These are phyloP conservation scores for Candida ponderosae DNA, from an alignment of 805 yeast species.

Conservation along the genomic window DNA sequence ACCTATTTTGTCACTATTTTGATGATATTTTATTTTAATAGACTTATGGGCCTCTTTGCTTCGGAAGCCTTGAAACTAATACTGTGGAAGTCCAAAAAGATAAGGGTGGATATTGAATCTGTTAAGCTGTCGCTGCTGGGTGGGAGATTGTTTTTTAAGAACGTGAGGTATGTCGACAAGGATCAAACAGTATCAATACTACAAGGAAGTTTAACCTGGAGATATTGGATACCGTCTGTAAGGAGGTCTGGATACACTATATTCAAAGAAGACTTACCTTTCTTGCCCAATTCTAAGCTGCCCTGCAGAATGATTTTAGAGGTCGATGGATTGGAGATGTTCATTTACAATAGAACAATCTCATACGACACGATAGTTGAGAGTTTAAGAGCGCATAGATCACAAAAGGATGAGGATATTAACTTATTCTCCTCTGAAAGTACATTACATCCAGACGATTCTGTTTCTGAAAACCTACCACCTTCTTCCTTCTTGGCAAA, in stretches of 20 bases:
- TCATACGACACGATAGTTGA: constrained; percentile 66
- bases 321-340: constrained; percentile 75
- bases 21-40: constrained; percentile 67
- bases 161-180: constrained; percentile 63
- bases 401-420: constrained; percentile 8
- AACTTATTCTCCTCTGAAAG: constrained; percentile 8
- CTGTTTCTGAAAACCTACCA: not conserved
- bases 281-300: constrained; percentile 31
- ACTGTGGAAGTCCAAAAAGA: constrained; percentile 55
- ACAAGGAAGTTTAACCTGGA: constrained; percentile 77
- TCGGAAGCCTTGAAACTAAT: constrained; percentile 42
- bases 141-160: constrained; percentile 75
- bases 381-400: constrained; percentile 13
- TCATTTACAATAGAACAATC: constrained; percentile 68
- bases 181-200: constrained; percentile 66
- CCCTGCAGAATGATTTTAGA: constrained; percentile 52
- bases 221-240: constrained; percentile 67
- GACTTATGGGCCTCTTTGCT: constrained; percentile 56
- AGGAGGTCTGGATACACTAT: constrained; percentile 21
- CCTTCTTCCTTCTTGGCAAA: constrained; percentile 17
- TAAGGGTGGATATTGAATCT: constrained; percentile 63
- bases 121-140: constrained; percentile 72
- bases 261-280: not conserved
- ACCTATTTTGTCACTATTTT: constrained; percentile 53
- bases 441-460: constrained; percentile 2